Conservation (phyloP, 257 asterid species). For the Thymus mandschuricus region DNA sequence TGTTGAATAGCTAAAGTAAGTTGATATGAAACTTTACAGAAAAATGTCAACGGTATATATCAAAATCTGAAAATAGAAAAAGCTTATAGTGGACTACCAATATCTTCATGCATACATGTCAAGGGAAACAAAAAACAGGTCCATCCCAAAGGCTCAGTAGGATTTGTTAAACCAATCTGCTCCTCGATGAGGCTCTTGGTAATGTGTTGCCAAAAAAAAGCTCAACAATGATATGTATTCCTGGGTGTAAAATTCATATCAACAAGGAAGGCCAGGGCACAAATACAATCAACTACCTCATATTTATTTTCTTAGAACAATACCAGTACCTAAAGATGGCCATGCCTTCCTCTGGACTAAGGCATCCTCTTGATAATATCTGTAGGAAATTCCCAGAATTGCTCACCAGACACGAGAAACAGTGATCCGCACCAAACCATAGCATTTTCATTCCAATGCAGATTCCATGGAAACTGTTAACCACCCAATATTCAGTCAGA, state of each 20-base stretch:
- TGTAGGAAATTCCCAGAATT: neutral
- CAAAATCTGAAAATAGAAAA: too few relatives aligned
- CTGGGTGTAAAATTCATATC: too few relatives aligned
- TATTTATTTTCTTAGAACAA: neutral
- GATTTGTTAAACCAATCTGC: slow-evolving; percentile 1
- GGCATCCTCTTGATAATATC: neutral
- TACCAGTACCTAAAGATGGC: too few relatives aligned
- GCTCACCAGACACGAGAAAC: neutral
- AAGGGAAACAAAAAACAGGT: too few relatives aligned
- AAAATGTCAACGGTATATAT: too few relatives aligned
- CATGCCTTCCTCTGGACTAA: neutral
- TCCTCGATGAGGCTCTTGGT: slow-evolving; percentile 13
- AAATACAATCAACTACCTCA: neutral
- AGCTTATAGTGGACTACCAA: too few relatives aligned
- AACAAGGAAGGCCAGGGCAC: neutral
- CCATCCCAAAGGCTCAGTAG: neutral
- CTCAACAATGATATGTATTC: neutral
- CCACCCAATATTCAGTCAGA: neutral
- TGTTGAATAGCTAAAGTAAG: neutral
- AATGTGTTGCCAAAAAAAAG: neutral
- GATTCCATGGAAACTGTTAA: neutral
- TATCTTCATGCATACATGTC: too few relatives aligned
- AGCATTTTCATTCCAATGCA: neutral
- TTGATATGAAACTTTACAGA: too few relatives aligned
- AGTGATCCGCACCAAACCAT: neutral